Conservation (phyloP, 345 rosid species). For the Boechera retrofracta region DNA sequence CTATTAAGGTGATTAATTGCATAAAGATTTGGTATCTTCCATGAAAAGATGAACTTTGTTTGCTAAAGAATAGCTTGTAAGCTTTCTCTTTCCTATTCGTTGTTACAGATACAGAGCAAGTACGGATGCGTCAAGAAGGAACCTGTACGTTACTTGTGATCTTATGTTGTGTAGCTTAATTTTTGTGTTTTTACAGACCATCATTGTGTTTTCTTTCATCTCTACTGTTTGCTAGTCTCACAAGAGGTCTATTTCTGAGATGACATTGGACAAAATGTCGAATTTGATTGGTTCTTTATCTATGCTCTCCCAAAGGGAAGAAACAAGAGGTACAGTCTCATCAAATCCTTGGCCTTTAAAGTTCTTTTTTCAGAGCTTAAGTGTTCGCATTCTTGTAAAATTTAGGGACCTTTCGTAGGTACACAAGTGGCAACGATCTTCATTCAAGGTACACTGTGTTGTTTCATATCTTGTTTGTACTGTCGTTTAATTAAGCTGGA, state of each 20-base stretch:
- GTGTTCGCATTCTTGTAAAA: background rate
- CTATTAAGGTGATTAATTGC: conserved; percentile 64
- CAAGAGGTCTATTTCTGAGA: conserved; percentile 81
- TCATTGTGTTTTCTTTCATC: conserved; percentile 28
- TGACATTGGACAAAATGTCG: conserved; percentile 76
- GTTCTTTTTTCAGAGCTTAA: background rate
- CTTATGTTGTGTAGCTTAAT: conserved; percentile 4
- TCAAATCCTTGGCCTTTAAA: background rate
- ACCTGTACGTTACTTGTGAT: conserved; percentile 56
- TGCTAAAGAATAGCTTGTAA: background rate
- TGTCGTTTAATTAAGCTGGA: background rate
- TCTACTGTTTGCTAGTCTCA: conserved; percentile 54
- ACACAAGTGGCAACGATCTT: conserved; percentile 60
- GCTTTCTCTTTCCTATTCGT: conserved; percentile 11
- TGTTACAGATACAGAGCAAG: conserved; percentile 84
- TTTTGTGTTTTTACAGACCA: background rate
- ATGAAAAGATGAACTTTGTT: background rate
- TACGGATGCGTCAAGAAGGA: conserved; percentile 74
- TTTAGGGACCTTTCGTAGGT: conserved; percentile 61
- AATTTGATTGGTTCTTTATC: conserved; percentile 74
- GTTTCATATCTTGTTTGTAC: background rate
- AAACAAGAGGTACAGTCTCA: conserved; percentile 54
- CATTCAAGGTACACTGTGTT: conserved; percentile 61
- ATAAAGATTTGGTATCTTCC: background rate
- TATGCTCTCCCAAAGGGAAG: conserved; percentile 58